Evolutionary conservation across 352 stramenopile genomes (phyloP).

Genomic region (Phytophthora cryptogea): DNA sequence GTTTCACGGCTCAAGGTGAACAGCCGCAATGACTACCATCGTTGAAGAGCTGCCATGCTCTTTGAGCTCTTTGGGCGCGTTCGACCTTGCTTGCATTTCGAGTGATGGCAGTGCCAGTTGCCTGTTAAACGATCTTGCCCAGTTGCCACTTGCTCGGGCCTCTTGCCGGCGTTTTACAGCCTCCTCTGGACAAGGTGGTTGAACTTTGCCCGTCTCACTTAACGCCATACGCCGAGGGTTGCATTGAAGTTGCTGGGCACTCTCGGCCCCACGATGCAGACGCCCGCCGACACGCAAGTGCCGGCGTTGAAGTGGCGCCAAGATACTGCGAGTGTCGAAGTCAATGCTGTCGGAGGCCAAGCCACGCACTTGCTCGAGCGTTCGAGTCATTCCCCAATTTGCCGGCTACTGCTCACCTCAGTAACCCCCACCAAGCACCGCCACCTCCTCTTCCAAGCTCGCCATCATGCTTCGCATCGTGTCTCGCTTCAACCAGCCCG

Average conservation of each 20-base stretch:
- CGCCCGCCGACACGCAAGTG: conserved; percentile 24
- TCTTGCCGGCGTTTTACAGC: conserved; percentile 8
- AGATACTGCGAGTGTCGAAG: conserved; percentile 26
- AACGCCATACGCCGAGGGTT: neutral
- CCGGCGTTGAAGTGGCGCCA: conserved; percentile 19
- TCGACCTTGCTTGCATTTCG: conserved; percentile 28
- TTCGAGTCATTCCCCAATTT: conserved; percentile 29
- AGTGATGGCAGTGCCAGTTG: conserved; percentile 20
- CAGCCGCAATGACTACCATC: conserved; percentile 17
- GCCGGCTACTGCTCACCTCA: conserved; percentile 23
- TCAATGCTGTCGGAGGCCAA: neutral
- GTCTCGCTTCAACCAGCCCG: conserved; percentile 36
- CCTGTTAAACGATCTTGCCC: conserved; percentile 19
- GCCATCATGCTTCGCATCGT: conserved; percentile 36
- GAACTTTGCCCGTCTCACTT: conserved; percentile 27
- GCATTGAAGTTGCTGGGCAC: conserved; percentile 24
- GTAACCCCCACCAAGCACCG: conserved; percentile 8
- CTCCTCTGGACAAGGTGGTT: conserved; percentile 12
- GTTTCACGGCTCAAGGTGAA: conserved; percentile 18
- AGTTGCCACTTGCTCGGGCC: neutral
- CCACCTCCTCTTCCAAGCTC: neutral
- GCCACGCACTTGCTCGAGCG: conserved; percentile 16
- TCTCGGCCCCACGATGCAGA: neutral
- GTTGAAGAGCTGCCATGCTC: conserved; percentile 16
- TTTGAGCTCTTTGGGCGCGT: neutral